Conservation (phyloP, 352 stramenopile genomes). For the Peronosclerospora sorghi region DNA sequence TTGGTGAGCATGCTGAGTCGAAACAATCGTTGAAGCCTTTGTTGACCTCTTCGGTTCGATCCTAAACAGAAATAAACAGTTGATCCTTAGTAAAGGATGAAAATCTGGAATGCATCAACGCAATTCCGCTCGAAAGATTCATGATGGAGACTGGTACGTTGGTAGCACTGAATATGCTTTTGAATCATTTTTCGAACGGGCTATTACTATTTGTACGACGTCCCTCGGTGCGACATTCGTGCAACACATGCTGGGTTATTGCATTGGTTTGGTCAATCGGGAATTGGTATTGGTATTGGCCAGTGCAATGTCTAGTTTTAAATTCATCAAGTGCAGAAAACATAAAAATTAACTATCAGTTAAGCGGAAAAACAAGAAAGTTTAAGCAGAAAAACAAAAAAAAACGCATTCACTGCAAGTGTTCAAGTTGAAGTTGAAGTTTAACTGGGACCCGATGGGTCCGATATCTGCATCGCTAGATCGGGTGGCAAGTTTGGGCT, state of each 20-base stretch:
- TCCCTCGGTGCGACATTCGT: conserved; percentile 94
- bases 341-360: too few relatives aligned
- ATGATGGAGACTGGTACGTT: conserved; percentile 90
- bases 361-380: too few relatives aligned
- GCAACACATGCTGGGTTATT: conserved; percentile 88
- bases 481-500: too few relatives aligned
- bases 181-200: neutral
- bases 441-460: too few relatives aligned
- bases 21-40: neutral
- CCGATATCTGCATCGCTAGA: too few relatives aligned
- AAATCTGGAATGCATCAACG: conserved; percentile 87
- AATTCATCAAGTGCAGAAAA: too few relatives aligned
- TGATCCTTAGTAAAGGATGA: conserved; percentile 93
- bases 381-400: too few relatives aligned
- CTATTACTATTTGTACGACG: conserved; percentile 65
- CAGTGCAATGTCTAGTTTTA: too few relatives aligned
- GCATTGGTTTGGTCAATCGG: too few relatives aligned
- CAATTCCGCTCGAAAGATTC: conserved; percentile 86
- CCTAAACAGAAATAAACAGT: conserved; percentile 84
- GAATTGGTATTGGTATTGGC: too few relatives aligned
- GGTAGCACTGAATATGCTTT: neutral
- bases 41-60: neutral
- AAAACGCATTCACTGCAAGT: too few relatives aligned
- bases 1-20: conserved; percentile 29
- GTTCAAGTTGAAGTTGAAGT: too few relatives aligned